Percentiles rank a stretch among this genome's conserved stretches.
phyloP scores from a whole-genome alignment of 768 basidiomycete species.

The Mycena floridula region DNA sequence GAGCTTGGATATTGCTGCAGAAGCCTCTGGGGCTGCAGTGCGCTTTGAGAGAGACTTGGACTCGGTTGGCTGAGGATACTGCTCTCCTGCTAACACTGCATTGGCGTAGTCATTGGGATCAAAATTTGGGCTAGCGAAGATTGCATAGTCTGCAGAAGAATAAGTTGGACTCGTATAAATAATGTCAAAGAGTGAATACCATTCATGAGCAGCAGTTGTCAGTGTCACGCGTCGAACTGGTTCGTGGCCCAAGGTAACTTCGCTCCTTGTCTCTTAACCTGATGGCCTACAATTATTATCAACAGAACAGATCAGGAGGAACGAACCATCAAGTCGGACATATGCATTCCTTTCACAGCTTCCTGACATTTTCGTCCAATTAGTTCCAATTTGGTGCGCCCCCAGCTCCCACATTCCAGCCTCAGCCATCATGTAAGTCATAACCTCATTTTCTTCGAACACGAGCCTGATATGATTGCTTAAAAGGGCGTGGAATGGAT shows the following conservation, averaged over 20 bases:
- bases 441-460: conserved; percentile 4
- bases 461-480: conserved; percentile 6
- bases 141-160: conserved; percentile 53
- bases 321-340: too few relatives aligned
- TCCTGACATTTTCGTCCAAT: too few relatives aligned
- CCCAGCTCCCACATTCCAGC: conserved; percentile 27
- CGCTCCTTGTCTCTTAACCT: conserved; percentile 1
- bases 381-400: conserved; percentile 28
- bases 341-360: too few relatives aligned
- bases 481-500: conserved; percentile 55
- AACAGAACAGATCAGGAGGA: conserved; percentile 32
- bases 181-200: conserved; percentile 5
- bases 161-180: conserved; percentile 2
- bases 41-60: conserved; percentile 25
- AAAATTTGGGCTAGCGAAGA: conserved; percentile 71
- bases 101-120: conserved; percentile 90
- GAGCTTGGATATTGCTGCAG: conserved; percentile 77
- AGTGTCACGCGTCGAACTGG: too few relatives aligned
- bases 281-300: conserved; percentile 42
- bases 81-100: conserved; percentile 78
- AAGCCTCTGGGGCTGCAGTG: conserved; percentile 37
- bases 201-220: too few relatives aligned
- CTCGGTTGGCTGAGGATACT: conserved; percentile 46
- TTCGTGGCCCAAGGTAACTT: too few relatives aligned
- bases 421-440: conserved; percentile 49